Percentiles rank a stretch among this genome's conserved stretches.
Conservation (phyloP, 148 eudicot genomes). For the Arbutus unedo region DNA sequence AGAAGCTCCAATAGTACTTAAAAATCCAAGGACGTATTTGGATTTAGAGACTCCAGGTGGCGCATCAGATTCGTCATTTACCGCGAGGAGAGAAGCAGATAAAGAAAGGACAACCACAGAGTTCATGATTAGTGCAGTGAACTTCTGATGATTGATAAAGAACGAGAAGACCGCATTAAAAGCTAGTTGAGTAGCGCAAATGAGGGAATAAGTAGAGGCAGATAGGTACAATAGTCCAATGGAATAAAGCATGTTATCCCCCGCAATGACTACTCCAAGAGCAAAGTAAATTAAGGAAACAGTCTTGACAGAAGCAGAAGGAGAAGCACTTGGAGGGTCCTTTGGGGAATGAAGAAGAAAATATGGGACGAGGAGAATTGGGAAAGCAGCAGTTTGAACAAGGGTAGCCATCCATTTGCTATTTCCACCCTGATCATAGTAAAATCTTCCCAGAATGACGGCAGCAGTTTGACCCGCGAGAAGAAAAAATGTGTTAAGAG, state of each 20-base stretch:
- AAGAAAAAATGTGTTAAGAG: constrained; percentile 53
- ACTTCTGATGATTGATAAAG: constrained; percentile 77
- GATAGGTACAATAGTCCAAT: constrained; percentile 72
- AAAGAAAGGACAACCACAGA: constrained; percentile 68
- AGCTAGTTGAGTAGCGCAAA: constrained; percentile 78
- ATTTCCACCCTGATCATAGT: constrained; percentile 80
- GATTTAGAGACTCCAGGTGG: constrained; percentile 56
- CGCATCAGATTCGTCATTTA: constrained; percentile 47
- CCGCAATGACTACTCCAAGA: constrained; percentile 62
- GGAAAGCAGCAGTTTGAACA: constrained; percentile 83
- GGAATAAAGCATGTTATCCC: constrained; percentile 72
- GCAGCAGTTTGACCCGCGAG: constrained; percentile 77
- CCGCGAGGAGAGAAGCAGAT: constrained; percentile 70
- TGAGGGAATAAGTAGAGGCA: constrained; percentile 86
- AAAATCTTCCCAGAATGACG: constrained; percentile 77
- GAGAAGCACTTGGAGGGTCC: constrained; percentile 25
- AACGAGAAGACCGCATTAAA: constrained; percentile 72
- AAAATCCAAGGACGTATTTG: constrained; percentile 52
- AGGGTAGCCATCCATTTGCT: constrained; percentile 83
- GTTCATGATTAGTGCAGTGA: constrained; percentile 60
- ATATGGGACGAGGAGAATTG: constrained; percentile 64
- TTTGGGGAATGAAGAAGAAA: constrained; percentile 42
- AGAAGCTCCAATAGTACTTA: constrained; percentile 64
- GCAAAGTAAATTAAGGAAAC: constrained; percentile 42
- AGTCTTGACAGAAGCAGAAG: constrained; percentile 29